Base-by-base conservation (phyloP, 331 rosid genomes). In the Spiraea crenata region DNA sequence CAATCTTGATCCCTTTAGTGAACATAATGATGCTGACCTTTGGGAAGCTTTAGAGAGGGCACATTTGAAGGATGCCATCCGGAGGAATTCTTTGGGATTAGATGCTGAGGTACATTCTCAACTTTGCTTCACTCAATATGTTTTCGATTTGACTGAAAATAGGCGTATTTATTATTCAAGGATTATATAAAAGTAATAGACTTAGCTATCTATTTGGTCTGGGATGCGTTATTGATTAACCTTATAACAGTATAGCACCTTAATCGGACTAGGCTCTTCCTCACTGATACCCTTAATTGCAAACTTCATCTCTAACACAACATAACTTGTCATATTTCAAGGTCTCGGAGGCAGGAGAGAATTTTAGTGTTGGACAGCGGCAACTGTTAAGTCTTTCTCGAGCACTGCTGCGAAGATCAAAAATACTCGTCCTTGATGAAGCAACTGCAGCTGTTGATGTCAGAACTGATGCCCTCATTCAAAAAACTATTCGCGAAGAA, bases 271-370 rank as follows among this genome's bases (percentile, higher is more conserved):
- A 25, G 9, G 38, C 25, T 42, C 51, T 52, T 9, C 42, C 49
- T 52, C 57, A 39, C 52, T 68, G 48, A 68, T 54, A 40, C 62
- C 13, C 2, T 25, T 40, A 68, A 20, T 67, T 51, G 35, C 9
- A 54, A 31, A 19, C 19, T 31, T 57, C 39, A 5, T 69, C 25
- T n/a, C 40, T 64, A 19, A 54, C 17, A 41, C 35, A 42, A 19
- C 67, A 42, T 35, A 25, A 9, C 57, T 31, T 61, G 31, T 73
- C 65, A 55, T 58, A 4, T 82, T 73, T 69, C 73, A 51, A 85
- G 90, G 87, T 85, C 60, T 80, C 84, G 5, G 90, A 82, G 81
- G 82, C 87, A 3, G 87, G 90, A 57, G 90, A 85, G 74, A 85
- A 85, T 67, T 83, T 85, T 78, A 85, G 87, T 40, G 84, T 78